Percentiles rank a stretch among this genome's conserved stretches.
Conservation (phyloP, 306 rosid genomes). For the Quercus aquifolioides region DNA sequence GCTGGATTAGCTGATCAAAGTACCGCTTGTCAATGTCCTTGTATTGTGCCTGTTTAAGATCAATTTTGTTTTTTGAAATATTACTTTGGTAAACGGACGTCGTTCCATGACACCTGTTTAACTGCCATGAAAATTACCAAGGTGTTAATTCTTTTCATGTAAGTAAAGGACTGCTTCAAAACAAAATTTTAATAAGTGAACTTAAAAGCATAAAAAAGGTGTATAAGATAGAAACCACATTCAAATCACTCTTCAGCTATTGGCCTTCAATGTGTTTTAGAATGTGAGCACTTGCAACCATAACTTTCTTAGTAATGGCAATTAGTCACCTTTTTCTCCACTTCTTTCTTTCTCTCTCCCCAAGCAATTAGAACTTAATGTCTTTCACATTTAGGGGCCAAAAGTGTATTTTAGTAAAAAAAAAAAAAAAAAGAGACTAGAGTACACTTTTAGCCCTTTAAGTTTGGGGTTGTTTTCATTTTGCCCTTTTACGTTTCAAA, state of each 20-base stretch:
- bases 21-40: conserved; percentile 92
- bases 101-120: conserved; percentile 74
- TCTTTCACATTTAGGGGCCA: neutral
- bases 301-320: too few relatives aligned
- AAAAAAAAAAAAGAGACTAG: too few relatives aligned
- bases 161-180: conserved; percentile 9
- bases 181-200: neutral
- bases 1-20: conserved; percentile 90
- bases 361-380: neutral
- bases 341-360: neutral
- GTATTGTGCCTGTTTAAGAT: conserved; percentile 82
- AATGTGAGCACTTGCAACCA: neutral
- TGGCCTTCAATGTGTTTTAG: neutral
- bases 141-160: conserved; percentile 13
- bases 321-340: neutral
- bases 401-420: too few relatives aligned
- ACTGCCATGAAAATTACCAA: conserved; percentile 36
- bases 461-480: too few relatives aligned
- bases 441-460: too few relatives aligned
- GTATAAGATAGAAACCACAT: neutral
- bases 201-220: neutral
- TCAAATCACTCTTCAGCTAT: neutral
- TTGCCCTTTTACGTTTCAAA: too few relatives aligned
- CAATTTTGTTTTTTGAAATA: conserved; percentile 71
- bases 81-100: conserved; percentile 71